Base-by-base conservation (phyloP, 2,329 filamentous ascomycete genomes). In the Arthrinium puccinioides region DNA sequence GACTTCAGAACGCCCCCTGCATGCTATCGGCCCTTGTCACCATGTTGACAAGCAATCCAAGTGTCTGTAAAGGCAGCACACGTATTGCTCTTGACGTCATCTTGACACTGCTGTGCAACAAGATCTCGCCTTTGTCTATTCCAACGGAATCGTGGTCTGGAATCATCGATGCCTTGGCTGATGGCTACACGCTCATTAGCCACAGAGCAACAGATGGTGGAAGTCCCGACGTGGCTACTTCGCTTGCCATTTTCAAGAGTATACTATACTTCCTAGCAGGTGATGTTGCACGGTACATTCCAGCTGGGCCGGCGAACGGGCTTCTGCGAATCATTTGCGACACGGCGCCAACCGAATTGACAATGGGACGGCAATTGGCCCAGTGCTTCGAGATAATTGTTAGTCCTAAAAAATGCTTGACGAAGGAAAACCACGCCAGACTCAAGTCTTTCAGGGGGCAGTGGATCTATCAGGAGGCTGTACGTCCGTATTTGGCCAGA, bases 401-500 rank as follows among this genome's bases (percentile, higher is more conserved):
- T 16, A 49, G 46, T 26, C 49, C 47, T 5, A 53, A 54, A 29
- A 48, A 56, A 23, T 54, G 45, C 23, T 32, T 59, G 9, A 44
- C 44, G 6, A 44, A 47, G 18, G 39, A 43, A 27, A 53, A 55
- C 37, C 53, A 57, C 25, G 48, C 51, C 2, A 31, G 48, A 15
- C 37, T 38, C 10, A 57, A 53, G 38, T 44, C 48, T 23, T 38
- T 59, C 8, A 43, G 44, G 14, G 43, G 44, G 4, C 45, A 44
- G 10, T 57, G 53, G 54, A 42, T 57, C 10, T 57, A 56, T 35
- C 44, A 50, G 24, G 40, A 41, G 21, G 36, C 38, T 9, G 47
- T 73, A 0, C 50, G 57, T 36, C 53, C 50, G 7, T 55, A 60
- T 4, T 51, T 72, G 2, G 50, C 61, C 21, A 42, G 54, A 4